Conservation (phyloP, 768 basidiomycete genomes). For the Paxillus ammoniavirescens region DNA sequence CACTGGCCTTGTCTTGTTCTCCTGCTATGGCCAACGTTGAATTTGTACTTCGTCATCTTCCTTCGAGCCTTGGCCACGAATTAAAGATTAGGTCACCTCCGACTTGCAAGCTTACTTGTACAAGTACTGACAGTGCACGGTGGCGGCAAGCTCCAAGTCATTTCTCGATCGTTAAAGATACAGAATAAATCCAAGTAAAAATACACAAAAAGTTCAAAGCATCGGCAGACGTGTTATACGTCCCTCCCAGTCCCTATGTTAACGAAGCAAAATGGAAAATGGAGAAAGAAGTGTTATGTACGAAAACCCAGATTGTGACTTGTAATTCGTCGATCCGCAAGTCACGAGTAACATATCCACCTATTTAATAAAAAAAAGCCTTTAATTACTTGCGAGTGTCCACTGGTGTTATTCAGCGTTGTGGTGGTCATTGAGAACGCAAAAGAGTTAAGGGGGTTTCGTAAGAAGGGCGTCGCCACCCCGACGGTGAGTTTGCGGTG, state of each 20-base stretch:
- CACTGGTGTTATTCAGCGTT: background rate
- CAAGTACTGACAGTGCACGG: too few species aligned
- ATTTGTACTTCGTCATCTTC: background rate
- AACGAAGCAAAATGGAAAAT: conserved; percentile 15
- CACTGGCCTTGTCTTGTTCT: background rate
- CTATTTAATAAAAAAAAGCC: conserved; percentile 7
- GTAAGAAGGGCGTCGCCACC: conserved; percentile 10
- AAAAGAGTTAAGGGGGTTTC: conserved; percentile 6
- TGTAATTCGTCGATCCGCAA: conserved; percentile 10
- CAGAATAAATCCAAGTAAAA: conserved; percentile 15
- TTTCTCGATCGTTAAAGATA: conserved; percentile 17
- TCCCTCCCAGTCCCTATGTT: background rate
- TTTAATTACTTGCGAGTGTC: conserved; percentile 8
- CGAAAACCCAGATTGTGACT: conserved; percentile 7
- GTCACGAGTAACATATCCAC: conserved; percentile 15
- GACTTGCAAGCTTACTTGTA: too few species aligned
- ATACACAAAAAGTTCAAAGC: conserved; percentile 17
- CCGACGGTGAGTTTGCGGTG: conserved; percentile 10
- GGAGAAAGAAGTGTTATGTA: background rate
- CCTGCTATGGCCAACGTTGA: background rate
- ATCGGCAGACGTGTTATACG: conserved; percentile 4
- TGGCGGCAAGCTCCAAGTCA: background rate
- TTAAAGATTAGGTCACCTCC: too few species aligned
- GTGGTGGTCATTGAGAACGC: background rate
- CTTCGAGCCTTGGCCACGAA: too few species aligned